A percentile compares a stretch with the other conserved stretches of the same genome.
Evolutionary conservation across 306 rosid species (phyloP).

Genomic region (Ziziphus jujuba): DNA sequence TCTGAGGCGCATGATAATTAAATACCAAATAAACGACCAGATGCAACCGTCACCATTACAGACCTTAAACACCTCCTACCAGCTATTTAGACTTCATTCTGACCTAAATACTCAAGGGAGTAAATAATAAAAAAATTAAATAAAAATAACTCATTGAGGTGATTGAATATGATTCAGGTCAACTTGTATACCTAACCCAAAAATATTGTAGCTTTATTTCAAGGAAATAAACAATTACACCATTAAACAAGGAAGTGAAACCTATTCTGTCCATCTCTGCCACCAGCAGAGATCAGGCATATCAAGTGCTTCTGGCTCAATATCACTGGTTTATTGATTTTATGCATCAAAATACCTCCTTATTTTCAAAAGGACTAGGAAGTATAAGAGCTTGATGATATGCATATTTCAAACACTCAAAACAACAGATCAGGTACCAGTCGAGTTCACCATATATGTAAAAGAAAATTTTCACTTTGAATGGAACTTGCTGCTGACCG

Average conservation of each 20-base stretch:
- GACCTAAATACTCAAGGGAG: not conserved
- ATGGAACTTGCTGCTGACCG: conserved; percentile 69
- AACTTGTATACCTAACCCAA: conserved; percentile 18
- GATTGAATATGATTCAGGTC: conserved; percentile 24
- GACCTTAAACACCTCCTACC: not conserved
- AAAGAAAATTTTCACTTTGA: conserved; percentile 42
- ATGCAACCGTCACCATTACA: not conserved
- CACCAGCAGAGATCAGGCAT: conserved; percentile 11
- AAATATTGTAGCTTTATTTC: conserved; percentile 10
- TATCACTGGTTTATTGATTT: conserved; percentile 39
- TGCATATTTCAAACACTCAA: conserved; percentile 2
- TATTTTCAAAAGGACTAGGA: conserved; percentile 26
- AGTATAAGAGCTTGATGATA: conserved; percentile 24
- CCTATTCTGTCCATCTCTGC: not conserved
- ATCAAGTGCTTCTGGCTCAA: conserved; percentile 27
- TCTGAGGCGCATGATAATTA: too few relatives aligned
- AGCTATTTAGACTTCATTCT: not conserved
- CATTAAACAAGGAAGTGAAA: not conserved
- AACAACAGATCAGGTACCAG: not conserved
- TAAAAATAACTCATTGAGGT: conserved; percentile 2
- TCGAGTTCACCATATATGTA: conserved; percentile 18
- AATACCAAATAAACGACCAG: not conserved
- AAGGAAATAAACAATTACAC: conserved; percentile 5
- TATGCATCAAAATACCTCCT: conserved; percentile 24
- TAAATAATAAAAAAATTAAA: not conserved